phyloP scores from a whole-genome alignment of 306 rosid species.

The Begonia fuchsioides region DNA sequence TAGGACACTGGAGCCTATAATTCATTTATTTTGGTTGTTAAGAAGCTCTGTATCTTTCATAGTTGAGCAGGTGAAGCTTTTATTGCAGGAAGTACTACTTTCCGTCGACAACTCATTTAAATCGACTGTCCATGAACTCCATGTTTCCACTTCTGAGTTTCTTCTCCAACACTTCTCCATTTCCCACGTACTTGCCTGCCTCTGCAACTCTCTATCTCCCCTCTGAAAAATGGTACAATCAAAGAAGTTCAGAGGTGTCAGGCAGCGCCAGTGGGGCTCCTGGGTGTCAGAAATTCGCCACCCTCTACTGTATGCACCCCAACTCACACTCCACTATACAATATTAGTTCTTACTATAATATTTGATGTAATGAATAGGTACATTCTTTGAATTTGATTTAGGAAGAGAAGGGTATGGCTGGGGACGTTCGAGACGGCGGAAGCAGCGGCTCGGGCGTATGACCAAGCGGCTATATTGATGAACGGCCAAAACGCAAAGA shows the following conservation, averaged over 20 bases:
- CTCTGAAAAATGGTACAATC: conserved; percentile 50
- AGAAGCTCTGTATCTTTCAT: conserved; percentile 27
- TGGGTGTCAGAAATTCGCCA: conserved; percentile 99
- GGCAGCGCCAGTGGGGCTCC: conserved; percentile 99
- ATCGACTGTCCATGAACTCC: conserved; percentile 7
- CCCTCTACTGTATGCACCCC: conserved; percentile 54
- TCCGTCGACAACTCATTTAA: conserved; percentile 51
- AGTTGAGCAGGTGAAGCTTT: conserved; percentile 67
- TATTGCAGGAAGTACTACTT: conserved; percentile 28
- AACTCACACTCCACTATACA: background rate
- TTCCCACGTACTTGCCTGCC: conserved; percentile 1
- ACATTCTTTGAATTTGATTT: conserved; percentile 1
- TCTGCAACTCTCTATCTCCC: conserved; percentile 9
- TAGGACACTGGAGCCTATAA: too few relatives aligned
- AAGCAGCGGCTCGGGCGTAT: conserved; percentile 94
- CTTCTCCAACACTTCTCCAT: background rate
- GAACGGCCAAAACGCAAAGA: conserved; percentile 91
- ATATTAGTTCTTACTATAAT: background rate
- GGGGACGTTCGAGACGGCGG: conserved; percentile 96
- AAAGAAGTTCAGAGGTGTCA: conserved; percentile 93
- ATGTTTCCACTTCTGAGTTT: conserved; percentile 4
- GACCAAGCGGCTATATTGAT: conserved; percentile 92
- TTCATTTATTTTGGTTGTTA: conserved; percentile 24
- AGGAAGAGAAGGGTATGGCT: conserved; percentile 98
- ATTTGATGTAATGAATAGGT: too few relatives aligned